A percentile compares a stretch with the other conserved stretches of the same genome.
These are phyloP conservation scores for Trichothecium sympodiale DNA, from an alignment of 2,329 filamentous ascomycete species.

Conservation along the genomic window DNA sequence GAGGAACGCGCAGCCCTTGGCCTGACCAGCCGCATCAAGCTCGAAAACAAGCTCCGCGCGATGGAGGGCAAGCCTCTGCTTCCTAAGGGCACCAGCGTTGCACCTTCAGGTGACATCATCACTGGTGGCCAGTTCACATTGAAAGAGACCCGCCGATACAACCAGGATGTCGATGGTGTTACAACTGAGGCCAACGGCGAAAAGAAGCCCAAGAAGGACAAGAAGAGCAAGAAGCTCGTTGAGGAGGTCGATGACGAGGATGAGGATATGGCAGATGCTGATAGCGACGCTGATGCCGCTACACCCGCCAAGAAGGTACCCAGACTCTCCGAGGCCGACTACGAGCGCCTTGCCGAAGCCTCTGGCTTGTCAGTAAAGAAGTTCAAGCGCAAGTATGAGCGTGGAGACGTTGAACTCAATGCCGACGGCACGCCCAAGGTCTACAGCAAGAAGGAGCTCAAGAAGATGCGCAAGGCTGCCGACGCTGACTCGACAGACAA, in stretches of 20 bases:
- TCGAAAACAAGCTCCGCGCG: slow-evolving; percentile 64
- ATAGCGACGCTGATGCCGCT: slow-evolving; percentile 18
- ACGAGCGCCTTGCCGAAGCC: slow-evolving; percentile 49
- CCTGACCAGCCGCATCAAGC: slow-evolving; percentile 56
- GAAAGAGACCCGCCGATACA: slow-evolving; percentile 91
- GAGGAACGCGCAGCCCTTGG: slow-evolving; percentile 81
- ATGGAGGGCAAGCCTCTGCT: slow-evolving; percentile 87
- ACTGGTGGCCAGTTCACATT: slow-evolving; percentile 74
- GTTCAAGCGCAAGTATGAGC: slow-evolving; percentile 69
- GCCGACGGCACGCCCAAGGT: slow-evolving; percentile 55
- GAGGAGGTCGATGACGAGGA: slow-evolving; percentile 24
- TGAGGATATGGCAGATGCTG: slow-evolving; percentile 32
- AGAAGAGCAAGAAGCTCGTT: slow-evolving; percentile 31
- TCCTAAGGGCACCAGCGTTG: slow-evolving; percentile 63
- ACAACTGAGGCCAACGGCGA: slow-evolving; percentile 27
- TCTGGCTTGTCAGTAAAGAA: slow-evolving; percentile 63
- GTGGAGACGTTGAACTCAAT: slow-evolving; percentile 60
- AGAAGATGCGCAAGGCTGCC: slow-evolving; percentile 56
- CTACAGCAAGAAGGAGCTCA: slow-evolving; percentile 65
- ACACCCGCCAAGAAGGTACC: slow-evolving; percentile 23
- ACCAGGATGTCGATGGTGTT: slow-evolving; percentile 82
- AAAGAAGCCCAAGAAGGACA: slow-evolving; percentile 30
- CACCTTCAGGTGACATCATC: slow-evolving; percentile 55
- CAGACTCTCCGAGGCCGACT: slow-evolving; percentile 44
- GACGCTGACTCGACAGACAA: slow-evolving; percentile 39